These are phyloP conservation scores for Neonectria ditissima DNA, from an alignment of 2,329 filamentous ascomycete species.

Conservation along the genomic window DNA sequence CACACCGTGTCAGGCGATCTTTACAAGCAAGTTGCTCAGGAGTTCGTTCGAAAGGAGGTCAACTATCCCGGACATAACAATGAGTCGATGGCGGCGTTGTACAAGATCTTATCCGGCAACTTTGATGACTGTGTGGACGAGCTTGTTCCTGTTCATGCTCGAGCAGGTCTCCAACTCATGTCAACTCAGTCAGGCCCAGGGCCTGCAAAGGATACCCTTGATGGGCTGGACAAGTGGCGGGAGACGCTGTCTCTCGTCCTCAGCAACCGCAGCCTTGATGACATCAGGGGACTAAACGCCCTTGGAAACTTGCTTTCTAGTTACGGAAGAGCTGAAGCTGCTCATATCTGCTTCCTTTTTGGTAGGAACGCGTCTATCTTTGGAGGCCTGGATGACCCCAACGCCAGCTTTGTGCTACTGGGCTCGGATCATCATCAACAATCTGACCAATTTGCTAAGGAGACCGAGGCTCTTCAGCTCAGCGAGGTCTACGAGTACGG, in stretches of 20 bases:
- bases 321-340: constrained; percentile 91
- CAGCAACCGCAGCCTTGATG: constrained; percentile 86
- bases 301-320: constrained; percentile 84
- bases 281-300: constrained; percentile 80
- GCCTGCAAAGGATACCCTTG: constrained; percentile 77
- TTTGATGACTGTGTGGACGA: constrained; percentile 95
- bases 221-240: constrained; percentile 92
- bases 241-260: constrained; percentile 89
- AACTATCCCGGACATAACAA: constrained; percentile 83
- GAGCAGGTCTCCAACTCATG: constrained; percentile 91
- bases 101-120: constrained; percentile 94
- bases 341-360: constrained; percentile 94
- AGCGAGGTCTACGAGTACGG: constrained; percentile 97
- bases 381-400: constrained; percentile 84
- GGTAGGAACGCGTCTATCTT: constrained; percentile 78
- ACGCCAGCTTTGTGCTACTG: constrained; percentile 82
- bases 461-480: constrained; percentile 89
- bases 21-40: constrained; percentile 93
- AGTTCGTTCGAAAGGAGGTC: constrained; percentile 95
- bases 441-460: constrained; percentile 78
- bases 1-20: constrained; percentile 81
- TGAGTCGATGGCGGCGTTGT: constrained; percentile 89
- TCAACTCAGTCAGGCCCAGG: constrained; percentile 75
- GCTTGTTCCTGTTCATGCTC: constrained; percentile 90
- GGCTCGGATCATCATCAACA: constrained; percentile 84